Percentiles rank a stretch among this genome's conserved stretches.
These are phyloP conservation scores for Cryomyces antarcticus DNA, from an alignment of 495 filamentous ascomycete species.

Conservation along the genomic window DNA sequence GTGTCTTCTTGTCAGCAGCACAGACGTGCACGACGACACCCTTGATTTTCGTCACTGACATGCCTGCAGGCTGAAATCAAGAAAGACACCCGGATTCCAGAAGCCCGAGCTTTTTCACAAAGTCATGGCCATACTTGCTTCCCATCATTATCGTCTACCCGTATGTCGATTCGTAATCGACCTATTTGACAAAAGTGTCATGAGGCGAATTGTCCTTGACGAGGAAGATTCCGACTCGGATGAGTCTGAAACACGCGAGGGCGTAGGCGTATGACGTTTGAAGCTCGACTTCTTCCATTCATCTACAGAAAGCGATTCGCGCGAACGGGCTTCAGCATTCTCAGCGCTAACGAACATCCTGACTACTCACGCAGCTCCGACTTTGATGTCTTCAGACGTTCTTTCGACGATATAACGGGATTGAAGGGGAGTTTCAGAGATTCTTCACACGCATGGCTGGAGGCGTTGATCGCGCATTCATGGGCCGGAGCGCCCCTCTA, in stretches of 20 bases:
- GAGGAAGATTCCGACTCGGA: constrained; percentile 30
- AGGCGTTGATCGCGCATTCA: no score
- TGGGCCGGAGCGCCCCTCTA: no score
- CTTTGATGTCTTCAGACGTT: no score
- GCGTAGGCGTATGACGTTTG: no score
- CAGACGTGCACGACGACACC: neutral
- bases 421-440: no score
- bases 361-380: no score
- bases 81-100: constrained; percentile 47
- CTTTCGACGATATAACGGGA: no score
- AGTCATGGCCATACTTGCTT: constrained; percentile 69
- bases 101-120: constrained; percentile 62
- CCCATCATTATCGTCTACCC: constrained; percentile 68
- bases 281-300: no score
- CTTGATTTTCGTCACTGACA: constrained; percentile 1
- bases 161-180: constrained; percentile 78
- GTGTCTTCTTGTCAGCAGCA: constrained; percentile 4
- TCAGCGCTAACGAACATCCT: no score
- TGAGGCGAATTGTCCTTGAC: constrained; percentile 58
- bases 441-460: no score
- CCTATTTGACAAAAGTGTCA: constrained; percentile 74
- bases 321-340: no score
- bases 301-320: no score
- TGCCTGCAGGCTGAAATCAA: constrained; percentile 36
- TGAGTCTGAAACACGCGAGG: neutral